Percentiles rank a stretch among this genome's conserved stretches.
Evolutionary conservation across 495 filamentous ascomycete species (phyloP).

Genomic region (Polyplosphaeria fusca): DNA sequence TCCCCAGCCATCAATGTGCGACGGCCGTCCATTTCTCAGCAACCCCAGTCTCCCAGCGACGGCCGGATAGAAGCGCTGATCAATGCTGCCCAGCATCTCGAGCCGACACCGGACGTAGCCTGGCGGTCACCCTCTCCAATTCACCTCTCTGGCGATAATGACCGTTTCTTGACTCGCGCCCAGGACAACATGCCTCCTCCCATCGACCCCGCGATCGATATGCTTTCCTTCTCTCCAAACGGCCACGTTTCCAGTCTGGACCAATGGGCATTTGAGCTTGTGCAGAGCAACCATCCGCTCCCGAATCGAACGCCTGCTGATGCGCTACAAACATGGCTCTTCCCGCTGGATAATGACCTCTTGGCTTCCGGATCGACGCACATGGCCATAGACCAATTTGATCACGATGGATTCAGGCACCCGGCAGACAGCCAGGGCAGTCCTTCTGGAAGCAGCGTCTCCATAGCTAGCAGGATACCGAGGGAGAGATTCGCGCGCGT

Average conservation of each 20-base stretch:
- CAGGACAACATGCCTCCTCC: slow-evolving; percentile 30
- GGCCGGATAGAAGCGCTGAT: slow-evolving; percentile 29
- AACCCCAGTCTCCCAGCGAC: slow-evolving; percentile 25
- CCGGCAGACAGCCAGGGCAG: slow-evolving; percentile 34
- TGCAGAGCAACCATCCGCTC: slow-evolving; percentile 29
- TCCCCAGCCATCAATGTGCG: slow-evolving; percentile 22
- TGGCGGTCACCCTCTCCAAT: slow-evolving; percentile 31
- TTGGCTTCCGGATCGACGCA: slow-evolving; percentile 18
- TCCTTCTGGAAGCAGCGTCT: slow-evolving; percentile 32
- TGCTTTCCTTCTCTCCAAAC: slow-evolving; percentile 30
- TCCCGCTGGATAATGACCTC: slow-evolving; percentile 24
- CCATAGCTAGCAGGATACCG: slow-evolving; percentile 44
- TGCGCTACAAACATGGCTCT: slow-evolving; percentile 31
- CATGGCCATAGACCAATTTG: slow-evolving; percentile 29
- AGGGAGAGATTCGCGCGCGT: slow-evolving; percentile 51
- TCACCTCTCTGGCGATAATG: slow-evolving; percentile 21
- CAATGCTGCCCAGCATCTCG: slow-evolving; percentile 28
- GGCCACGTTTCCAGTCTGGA: slow-evolving; percentile 30
- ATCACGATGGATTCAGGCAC: slow-evolving; percentile 33
- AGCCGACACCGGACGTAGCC: slow-evolving; percentile 16
- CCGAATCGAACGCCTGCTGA: slow-evolving; percentile 29
- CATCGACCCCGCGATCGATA: slow-evolving; percentile 30
- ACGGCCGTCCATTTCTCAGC: slow-evolving; percentile 9
- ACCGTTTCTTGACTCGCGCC: slow-evolving; percentile 18
- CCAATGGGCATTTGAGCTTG: slow-evolving; percentile 32